Conservation (phyloP, 169 alveolate species). For the Plasmodium coatneyi region DNA sequence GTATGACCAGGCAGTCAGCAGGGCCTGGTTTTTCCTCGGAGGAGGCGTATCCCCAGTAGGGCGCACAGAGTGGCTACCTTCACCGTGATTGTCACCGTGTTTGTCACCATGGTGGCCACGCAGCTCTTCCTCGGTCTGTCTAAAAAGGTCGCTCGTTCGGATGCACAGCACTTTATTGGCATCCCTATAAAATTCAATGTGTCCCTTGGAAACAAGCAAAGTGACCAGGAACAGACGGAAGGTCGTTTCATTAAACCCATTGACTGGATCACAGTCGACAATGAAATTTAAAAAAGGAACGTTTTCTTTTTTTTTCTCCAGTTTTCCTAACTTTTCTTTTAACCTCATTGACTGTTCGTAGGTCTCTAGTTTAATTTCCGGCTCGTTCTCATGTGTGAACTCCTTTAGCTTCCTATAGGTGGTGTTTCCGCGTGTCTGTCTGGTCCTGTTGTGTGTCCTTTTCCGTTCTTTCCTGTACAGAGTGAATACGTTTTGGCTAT, state of each 20-base stretch:
- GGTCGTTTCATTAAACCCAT: conserved; percentile 84
- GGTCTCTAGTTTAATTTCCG: conserved; percentile 55
- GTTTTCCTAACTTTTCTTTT: conserved; percentile 37
- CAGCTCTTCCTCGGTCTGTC: not conserved
- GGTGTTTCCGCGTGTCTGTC: not conserved
- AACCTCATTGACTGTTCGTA: conserved; percentile 68
- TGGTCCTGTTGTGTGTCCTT: conserved; percentile 2
- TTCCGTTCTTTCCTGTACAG: conserved; percentile 27
- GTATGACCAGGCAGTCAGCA: conserved; percentile 69
- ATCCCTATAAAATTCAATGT: conserved; percentile 70
- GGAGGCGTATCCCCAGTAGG: not conserved
- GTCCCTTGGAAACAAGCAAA: conserved; percentile 79
- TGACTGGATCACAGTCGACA: conserved; percentile 78
- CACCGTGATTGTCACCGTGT: not conserved
- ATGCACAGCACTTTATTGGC: conserved; percentile 22
- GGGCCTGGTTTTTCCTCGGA: conserved; percentile 52
- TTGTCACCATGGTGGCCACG: not conserved
- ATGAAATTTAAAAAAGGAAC: conserved; percentile 80
- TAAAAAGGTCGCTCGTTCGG: conserved; percentile 1
- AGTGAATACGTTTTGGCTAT: not conserved
- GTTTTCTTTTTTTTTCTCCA: conserved; percentile 25
- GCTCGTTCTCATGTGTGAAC: conserved; percentile 13
- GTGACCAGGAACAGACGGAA: conserved; percentile 80
- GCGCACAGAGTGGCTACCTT: not conserved
- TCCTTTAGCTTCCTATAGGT: conserved; percentile 45